A percentile compares a stretch with the other conserved stretches of the same genome.
phyloP scores from a whole-genome alignment of 306 rosid species.

The Abrus precatorius region DNA sequence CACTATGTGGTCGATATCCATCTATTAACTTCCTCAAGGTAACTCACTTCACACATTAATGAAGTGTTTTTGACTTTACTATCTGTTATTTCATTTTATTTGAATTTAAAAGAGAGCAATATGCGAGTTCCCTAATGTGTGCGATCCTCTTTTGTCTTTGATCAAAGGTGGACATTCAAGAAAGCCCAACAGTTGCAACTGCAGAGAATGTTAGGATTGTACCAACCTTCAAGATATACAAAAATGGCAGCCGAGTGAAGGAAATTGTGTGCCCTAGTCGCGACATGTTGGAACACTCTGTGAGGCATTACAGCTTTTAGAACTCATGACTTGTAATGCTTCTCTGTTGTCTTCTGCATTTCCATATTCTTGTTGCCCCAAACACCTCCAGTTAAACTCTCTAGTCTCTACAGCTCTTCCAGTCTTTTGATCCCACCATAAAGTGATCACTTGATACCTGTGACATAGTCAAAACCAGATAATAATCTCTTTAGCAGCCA shows the following conservation, averaged over 20 bases:
- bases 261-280: conserved; percentile 89
- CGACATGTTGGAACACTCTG: conserved; percentile 88
- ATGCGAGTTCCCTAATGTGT: conserved; percentile 38
- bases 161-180: conserved; percentile 80
- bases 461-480: conserved; percentile 66
- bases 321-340: conserved; percentile 52
- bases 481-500: conserved; percentile 72
- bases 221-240: conserved; percentile 98
- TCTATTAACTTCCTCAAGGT: conserved; percentile 93
- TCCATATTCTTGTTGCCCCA: conserved; percentile 49
- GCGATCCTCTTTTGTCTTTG: conserved; percentile 39
- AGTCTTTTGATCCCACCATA: conserved; percentile 57
- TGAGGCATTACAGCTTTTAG: conserved; percentile 90
- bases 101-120: not conserved
- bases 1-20: conserved; percentile 84
- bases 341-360: conserved; percentile 48
- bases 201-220: conserved; percentile 82
- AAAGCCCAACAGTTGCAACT: conserved; percentile 66
- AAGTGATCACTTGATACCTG: conserved; percentile 61
- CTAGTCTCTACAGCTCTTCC: conserved; percentile 54
- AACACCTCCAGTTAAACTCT: conserved; percentile 46
- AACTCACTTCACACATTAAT: conserved; percentile 4
- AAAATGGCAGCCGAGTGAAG: conserved; percentile 82
- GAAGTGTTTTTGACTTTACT: not conserved
- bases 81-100: not conserved